These are phyloP conservation scores for Lentinula sp. DNA, from an alignment of 768 basidiomycete genomes.

Conservation along the genomic window DNA sequence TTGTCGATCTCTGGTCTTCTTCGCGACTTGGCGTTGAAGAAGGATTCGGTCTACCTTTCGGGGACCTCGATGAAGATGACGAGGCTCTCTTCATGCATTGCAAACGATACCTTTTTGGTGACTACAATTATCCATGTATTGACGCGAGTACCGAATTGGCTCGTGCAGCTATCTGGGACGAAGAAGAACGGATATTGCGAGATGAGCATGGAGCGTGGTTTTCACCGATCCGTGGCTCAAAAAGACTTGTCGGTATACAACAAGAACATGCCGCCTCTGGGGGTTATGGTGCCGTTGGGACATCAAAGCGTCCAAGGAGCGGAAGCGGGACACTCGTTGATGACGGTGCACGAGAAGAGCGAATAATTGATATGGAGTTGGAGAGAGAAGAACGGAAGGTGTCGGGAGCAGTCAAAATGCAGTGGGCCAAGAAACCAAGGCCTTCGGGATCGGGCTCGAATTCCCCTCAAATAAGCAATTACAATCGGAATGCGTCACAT, in stretches of 20 bases:
- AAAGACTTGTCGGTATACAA: constrained; percentile 32
- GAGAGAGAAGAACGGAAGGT: not conserved
- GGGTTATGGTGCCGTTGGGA: constrained; percentile 53
- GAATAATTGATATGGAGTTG: constrained; percentile 4
- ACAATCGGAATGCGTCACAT: constrained; percentile 9
- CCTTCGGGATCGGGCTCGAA: not conserved
- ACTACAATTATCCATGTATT: constrained; percentile 85
- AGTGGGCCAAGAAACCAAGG: not conserved
- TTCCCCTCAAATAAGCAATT: not conserved
- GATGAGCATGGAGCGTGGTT: constrained; percentile 73
- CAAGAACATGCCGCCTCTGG: constrained; percentile 35
- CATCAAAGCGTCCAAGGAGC: constrained; percentile 2
- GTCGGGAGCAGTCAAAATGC: constrained; percentile 4
- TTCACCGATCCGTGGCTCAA: constrained; percentile 47
- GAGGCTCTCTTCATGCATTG: constrained; percentile 75
- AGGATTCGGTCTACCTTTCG: constrained; percentile 62
- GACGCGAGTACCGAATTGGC: constrained; percentile 81
- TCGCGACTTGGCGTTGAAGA: constrained; percentile 16
- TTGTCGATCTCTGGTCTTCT: constrained; percentile 30
- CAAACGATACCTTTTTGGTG: constrained; percentile 78
- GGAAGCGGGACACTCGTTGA: not conserved
- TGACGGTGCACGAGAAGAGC: not conserved
- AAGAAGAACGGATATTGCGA: constrained; percentile 78
- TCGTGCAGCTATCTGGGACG: constrained; percentile 62
- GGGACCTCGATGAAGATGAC: constrained; percentile 59